Evolutionary conservation across 208 protist species (phyloP).

Genomic region (Histomonas meleagridis): DNA sequence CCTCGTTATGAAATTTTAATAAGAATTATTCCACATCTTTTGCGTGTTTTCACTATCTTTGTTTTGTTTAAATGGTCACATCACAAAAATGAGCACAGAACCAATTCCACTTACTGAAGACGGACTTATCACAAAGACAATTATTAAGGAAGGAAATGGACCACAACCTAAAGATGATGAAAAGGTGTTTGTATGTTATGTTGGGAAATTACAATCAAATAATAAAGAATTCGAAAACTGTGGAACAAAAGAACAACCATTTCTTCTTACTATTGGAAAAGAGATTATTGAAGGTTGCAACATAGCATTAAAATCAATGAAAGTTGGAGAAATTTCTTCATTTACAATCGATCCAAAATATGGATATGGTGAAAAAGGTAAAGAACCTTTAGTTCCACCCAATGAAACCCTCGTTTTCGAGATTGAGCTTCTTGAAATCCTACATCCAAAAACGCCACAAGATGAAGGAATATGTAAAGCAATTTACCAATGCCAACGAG

Average conservation of each 20-base stretch:
- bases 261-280: background rate
- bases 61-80: too few species aligned
- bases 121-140: background rate
- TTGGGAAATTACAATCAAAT: background rate
- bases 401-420: background rate
- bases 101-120: background rate
- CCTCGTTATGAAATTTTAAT: too few species aligned
- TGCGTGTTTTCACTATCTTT: too few species aligned
- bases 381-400: background rate
- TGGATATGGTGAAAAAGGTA: background rate
- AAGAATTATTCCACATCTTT: too few species aligned
- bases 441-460: background rate
- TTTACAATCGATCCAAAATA: background rate
- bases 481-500: background rate
- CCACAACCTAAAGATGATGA: background rate
- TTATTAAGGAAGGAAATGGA: background rate
- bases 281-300: background rate
- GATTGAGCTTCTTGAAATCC: background rate
- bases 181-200: background rate
- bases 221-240: background rate
- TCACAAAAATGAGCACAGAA: too few species aligned
- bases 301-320: background rate
- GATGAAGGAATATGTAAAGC: background rate
- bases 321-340: background rate
- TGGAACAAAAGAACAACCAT: background rate